Evolutionary conservation across 331 rosid genomes (phyloP).

Genomic region (Rhamnella rubrinervis): DNA sequence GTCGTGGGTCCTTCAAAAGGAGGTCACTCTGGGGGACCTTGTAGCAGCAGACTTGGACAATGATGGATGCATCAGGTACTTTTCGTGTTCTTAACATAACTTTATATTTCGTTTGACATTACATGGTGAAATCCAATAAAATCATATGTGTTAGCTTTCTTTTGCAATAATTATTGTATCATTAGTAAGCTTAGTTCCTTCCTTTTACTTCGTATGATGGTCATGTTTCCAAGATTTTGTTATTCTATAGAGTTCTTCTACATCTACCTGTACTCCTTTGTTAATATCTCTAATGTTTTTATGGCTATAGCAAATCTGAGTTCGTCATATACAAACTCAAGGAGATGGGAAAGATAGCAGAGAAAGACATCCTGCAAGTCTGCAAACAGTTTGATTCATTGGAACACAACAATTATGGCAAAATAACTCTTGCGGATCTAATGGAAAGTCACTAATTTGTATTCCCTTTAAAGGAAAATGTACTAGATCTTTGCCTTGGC

Average conservation of each 20-base stretch:
- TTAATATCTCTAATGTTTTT: not conserved
- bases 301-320: conserved; percentile 59
- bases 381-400: conserved; percentile 58
- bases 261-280: not conserved
- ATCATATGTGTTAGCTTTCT: no score
- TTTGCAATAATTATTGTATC: no score
- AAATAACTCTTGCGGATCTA: conserved; percentile 59
- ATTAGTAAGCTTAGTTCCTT: no score
- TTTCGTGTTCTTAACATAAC: not conserved
- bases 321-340: conserved; percentile 71
- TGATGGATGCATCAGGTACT: conserved; percentile 77
- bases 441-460: conserved; percentile 19
- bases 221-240: no score
- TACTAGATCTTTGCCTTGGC: not conserved
- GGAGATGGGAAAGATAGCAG: conserved; percentile 65
- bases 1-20: conserved; percentile 58
- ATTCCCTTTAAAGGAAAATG: not conserved
- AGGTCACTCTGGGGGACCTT: conserved; percentile 58
- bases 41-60: conserved; percentile 70
- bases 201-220: no score
- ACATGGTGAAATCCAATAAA: not conserved
- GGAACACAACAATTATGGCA: conserved; percentile 46
- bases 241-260: no score
- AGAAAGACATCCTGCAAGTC: conserved; percentile 52
- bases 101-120: not conserved